These are phyloP conservation scores for Metrosideros polymorpha DNA, from an alignment of 441 rosid genomes.

Conservation along the genomic window DNA sequence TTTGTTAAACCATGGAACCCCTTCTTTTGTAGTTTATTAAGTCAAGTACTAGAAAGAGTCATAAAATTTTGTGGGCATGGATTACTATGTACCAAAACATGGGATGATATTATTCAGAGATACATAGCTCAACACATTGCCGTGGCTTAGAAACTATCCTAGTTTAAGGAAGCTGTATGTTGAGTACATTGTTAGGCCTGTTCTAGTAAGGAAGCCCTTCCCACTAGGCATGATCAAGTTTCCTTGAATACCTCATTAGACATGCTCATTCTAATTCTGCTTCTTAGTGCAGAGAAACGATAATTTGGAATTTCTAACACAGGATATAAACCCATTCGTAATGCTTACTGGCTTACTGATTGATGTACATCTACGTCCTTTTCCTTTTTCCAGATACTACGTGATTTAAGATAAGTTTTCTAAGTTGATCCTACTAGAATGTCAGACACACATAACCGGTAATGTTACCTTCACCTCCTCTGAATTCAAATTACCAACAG, in stretches of 20 bases:
- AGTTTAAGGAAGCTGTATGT: background rate
- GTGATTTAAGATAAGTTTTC: background rate
- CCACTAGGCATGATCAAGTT: background rate
- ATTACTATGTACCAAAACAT: background rate
- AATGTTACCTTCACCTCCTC: slow-evolving; percentile 36
- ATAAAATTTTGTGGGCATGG: background rate
- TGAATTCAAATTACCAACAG: slow-evolving; percentile 35
- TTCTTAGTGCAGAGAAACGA: background rate
- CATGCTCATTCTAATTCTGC: background rate
- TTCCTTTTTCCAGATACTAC: background rate
- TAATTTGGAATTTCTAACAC: background rate
- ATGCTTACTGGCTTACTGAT: background rate
- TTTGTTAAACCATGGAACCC: background rate
- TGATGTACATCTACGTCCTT: background rate
- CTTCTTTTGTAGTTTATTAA: background rate
- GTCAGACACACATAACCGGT: background rate
- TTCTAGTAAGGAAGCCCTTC: background rate
- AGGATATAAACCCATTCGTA: background rate
- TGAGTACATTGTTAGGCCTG: background rate
- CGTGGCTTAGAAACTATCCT: background rate
- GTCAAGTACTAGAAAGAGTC: background rate
- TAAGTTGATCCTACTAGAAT: background rate
- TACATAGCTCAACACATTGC: background rate
- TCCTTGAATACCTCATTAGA: background rate
- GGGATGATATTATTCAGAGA: background rate